Base-by-base conservation (phyloP, 352 stramenopile species). In the Phytopythium delawarense region DNA sequence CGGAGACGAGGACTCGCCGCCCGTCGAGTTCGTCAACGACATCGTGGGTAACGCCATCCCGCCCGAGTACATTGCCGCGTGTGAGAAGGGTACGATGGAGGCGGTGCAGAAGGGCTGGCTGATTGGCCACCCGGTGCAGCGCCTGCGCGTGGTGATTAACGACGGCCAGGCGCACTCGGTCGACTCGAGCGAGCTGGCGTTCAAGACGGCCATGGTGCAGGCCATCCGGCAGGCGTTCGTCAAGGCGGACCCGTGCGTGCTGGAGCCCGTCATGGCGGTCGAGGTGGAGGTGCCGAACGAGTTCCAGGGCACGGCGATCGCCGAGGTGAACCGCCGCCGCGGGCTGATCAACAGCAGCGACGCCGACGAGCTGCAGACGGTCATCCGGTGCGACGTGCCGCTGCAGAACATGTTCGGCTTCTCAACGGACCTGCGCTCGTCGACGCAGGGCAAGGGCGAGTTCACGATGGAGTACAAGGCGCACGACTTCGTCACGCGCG, bases 381-480 rank as follows among this genome's bases (percentile, higher is more conserved):
- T 96, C 34, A 77, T 98, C 54, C 93, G 96, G 57, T 92, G 85
- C 68, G 86, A 98, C 65, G 97, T 99, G 67, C 97, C 97, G 34
- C 80, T 99, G 57, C 96, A 96, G 70, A 92, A 98, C 71, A 99
- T 99, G 97, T 99, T 99, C 81, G 97, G 97, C 3, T 99, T 99
- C 75, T 99, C 94, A 32, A 99, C 97, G 21, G 96, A 98, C 64
- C 65, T 99, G 57, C 85, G 96, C 54, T 98, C 94, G 67, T 88
- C 92, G 25, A 98, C 96, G 59, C 94, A 98, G 79, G 96, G 95
- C 65, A 99, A 99, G 84, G 97, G 97, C 65, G 97, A 99, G 79
- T 99, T 99, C 75, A 98, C 96, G 30, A 99, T 99, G 98, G 97
- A 99, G 79, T 99, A 99, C 90, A 97, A 98, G 70, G 92, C 92